Evolutionary conservation across 2,329 filamentous ascomycete species (phyloP).

Genomic region (Epichloe gansuensis): DNA sequence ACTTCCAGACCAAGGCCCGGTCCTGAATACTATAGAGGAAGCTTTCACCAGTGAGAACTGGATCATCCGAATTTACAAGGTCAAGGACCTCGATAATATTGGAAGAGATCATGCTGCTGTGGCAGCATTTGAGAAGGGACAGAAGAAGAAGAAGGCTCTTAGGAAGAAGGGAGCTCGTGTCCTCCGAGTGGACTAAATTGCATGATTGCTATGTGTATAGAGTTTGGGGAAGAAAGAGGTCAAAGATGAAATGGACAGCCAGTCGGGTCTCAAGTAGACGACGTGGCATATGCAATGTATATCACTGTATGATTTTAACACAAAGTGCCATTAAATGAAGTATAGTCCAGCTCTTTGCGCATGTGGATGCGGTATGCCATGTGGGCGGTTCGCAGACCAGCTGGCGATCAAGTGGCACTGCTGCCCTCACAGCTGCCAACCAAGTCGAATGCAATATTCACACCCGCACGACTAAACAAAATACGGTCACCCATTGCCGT

Average conservation of each 20-base stretch:
- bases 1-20: constrained; percentile 72
- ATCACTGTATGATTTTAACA: constrained; percentile 22
- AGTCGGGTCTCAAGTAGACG: background rate
- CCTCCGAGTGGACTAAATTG: constrained; percentile 54
- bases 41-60: constrained; percentile 99
- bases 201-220: background rate
- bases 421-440: background rate
- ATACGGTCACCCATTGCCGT: background rate
- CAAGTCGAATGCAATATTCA: background rate
- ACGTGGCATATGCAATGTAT: constrained; percentile 21
- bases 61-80: constrained; percentile 99
- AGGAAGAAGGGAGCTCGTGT: constrained; percentile 63
- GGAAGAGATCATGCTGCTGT: constrained; percentile 69
- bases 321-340: background rate
- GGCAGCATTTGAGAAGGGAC: constrained; percentile 60
- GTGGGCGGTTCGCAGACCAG: background rate
- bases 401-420: background rate
- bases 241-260: constrained; percentile 8
- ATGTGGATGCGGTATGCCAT: background rate
- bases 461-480: background rate
- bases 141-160: constrained; percentile 67
- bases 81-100: constrained; percentile 96
- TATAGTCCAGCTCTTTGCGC: background rate
- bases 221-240: constrained; percentile 9
- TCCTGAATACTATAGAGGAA: constrained; percentile 83